Evolutionary conservation across 2,329 filamentous ascomycete species (phyloP), one percentile per base, ranked within the genome.

Genomic region (Colletotrichum karsti): DNA sequence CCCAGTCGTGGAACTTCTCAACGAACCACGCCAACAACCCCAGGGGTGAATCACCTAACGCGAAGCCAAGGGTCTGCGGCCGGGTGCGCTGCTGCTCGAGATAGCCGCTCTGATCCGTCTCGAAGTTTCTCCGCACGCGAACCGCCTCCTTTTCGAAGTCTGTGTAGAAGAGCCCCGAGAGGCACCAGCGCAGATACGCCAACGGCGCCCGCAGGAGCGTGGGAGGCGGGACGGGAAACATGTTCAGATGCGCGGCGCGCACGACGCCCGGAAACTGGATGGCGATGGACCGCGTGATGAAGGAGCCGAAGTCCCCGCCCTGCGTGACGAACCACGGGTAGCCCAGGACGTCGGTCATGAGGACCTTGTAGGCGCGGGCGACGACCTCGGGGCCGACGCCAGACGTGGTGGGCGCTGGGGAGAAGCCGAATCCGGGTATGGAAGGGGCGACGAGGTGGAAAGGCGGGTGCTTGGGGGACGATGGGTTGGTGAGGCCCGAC

Each of bases 391-490:
- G 70, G 3, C 71, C 75, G 39, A 83, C 76, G 0, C 80, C 80
- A 0, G 72, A 70, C 33, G 74, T 71, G 10, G 70, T 68, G 1
- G 76, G 74, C 20, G 72, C 69, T 3, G 76, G 74, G 1, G 80
- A 83, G 70, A 84, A 85, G 13, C 78, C 82, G 67, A 77, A 85
- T 20, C 81, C 82, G 1, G 82, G 82, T 2, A 81, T 71, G 7
- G 78, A 81, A 4, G 84, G 84, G 0, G 80, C 81, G 3, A 87
- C 78, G 37, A 85, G 76, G 69, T 85, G 81, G 73, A 84, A 86
- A 2, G 82, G 78, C 20, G 78, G 81, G 7, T 70, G 42, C 5
- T 61, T 63, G n/a, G 6, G 72, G 62, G 10, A 72, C 66, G 1
- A 70, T 20, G 78, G 78, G 5, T 72, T 70, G 2, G 74, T 74